Evolutionary conservation across 371 early-diverging fungal genomes (phyloP).

Genomic region (Batkoa obscura): DNA sequence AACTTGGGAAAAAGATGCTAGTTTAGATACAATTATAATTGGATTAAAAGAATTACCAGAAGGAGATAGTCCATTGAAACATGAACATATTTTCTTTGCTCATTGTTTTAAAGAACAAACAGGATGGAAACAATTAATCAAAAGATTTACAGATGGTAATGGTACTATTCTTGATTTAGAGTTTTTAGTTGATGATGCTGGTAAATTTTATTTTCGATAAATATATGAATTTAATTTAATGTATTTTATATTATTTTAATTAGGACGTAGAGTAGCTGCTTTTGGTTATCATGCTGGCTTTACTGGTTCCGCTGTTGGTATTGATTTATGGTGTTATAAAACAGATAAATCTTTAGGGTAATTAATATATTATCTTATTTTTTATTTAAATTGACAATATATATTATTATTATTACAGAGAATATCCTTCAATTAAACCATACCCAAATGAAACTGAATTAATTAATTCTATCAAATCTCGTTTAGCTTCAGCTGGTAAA

Average conservation of each 20-base stretch:
- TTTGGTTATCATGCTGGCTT: conserved; percentile 95
- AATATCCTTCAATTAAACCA: conserved; percentile 53
- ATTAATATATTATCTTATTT: not conserved
- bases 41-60: conserved; percentile 96
- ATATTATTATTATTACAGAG: conserved; percentile 7
- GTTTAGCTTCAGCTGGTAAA: conserved; percentile 46
- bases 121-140: conserved; percentile 80
- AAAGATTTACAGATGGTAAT: conserved; percentile 65
- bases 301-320: conserved; percentile 80
- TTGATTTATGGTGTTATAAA: conserved; percentile 85
- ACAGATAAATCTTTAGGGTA: conserved; percentile 8
- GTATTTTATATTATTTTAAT: not conserved
- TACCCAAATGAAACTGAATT: conserved; percentile 70
- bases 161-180: conserved; percentile 86
- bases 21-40: conserved; percentile 70
- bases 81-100: conserved; percentile 92
- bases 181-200: conserved; percentile 65
- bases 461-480: conserved; percentile 44
- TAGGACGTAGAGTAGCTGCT: conserved; percentile 84
- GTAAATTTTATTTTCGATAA: conserved; percentile 12
- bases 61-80: conserved; percentile 67
- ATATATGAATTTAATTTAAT: not conserved
- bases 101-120: conserved; percentile 92
- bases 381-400: conserved; percentile 14
- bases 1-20: conserved; percentile 72